These are phyloP conservation scores for Toxoplasma gondii DNA, from an alignment of 169 alveolate species.

Conservation along the genomic window DNA sequence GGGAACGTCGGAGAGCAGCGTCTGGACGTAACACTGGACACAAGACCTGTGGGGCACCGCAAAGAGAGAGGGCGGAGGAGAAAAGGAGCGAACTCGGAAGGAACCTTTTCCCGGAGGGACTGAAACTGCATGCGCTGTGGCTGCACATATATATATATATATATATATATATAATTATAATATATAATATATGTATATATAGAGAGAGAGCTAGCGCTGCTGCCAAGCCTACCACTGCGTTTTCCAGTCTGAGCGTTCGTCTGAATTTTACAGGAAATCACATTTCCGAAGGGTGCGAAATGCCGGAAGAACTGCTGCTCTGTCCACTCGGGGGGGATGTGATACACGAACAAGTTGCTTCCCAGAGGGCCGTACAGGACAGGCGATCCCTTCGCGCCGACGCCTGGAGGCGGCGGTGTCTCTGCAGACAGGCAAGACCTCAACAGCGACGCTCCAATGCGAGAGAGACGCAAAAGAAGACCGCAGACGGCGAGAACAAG, in stretches of 20 bases:
- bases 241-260: conserved; percentile 20
- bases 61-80: too few species aligned
- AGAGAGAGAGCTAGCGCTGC: too few species aligned
- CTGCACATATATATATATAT: too few species aligned
- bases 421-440: neutral
- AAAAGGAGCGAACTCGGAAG: too few species aligned
- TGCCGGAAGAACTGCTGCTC: conserved; percentile 82
- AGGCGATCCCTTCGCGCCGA: conserved; percentile 74
- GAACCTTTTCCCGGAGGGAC: too few species aligned
- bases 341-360: conserved; percentile 90
- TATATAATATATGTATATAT: too few species aligned
- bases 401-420: neutral
- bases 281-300: conserved; percentile 87
- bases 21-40: too few species aligned
- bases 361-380: conserved; percentile 88
- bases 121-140: too few species aligned
- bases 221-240: neutral
- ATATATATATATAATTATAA: too few species aligned
- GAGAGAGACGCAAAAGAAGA: neutral
- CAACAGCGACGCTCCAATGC: neutral
- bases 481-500: neutral
- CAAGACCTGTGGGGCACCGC: too few species aligned
- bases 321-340: conserved; percentile 92
- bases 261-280: conserved; percentile 67
- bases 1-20: too few species aligned